Percentiles rank a stretch among this genome's conserved stretches.
Conservation (phyloP, 495 filamentous ascomycete species). For the Emericellopsis terricola region DNA sequence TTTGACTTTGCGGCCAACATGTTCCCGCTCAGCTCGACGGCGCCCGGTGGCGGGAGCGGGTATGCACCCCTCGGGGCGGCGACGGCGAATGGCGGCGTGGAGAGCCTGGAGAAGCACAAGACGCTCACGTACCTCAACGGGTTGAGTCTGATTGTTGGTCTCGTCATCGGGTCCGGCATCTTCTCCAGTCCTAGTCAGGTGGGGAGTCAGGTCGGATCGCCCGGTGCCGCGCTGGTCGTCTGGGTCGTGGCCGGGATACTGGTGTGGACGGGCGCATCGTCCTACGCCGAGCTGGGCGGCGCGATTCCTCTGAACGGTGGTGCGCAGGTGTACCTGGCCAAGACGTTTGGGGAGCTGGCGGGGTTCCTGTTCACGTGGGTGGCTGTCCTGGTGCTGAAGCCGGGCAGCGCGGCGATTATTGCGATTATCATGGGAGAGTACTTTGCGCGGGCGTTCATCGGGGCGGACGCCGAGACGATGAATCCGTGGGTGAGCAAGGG, state of each 20-base stretch:
- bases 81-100: constrained; percentile 30
- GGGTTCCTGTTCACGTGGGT: constrained; percentile 95
- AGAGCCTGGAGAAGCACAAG: constrained; percentile 84
- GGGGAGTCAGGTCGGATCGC: constrained; percentile 80
- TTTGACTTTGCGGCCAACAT: constrained; percentile 88
- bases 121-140: constrained; percentile 90
- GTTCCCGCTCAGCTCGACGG: constrained; percentile 80
- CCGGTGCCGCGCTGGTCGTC: constrained; percentile 74
- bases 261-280: constrained; percentile 92
- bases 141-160: constrained; percentile 68
- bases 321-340: constrained; percentile 77
- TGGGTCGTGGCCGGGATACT: constrained; percentile 82
- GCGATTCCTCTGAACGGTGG: constrained; percentile 94
- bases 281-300: constrained; percentile 89
- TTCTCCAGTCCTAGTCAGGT: constrained; percentile 93
- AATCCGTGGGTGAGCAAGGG: constrained; percentile 83
- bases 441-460: constrained; percentile 27
- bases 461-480: constrained; percentile 26
- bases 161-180: constrained; percentile 96
- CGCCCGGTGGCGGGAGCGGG: constrained; percentile 41
- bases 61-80: constrained; percentile 73
- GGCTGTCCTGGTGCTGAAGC: constrained; percentile 84
- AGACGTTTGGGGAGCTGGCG: constrained; percentile 84
- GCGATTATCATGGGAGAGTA: constrained; percentile 91
- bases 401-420: constrained; percentile 83